A percentile compares a stretch with the other conserved stretches of the same genome.
Conservation (phyloP, 306 rosid species). For the Castanea crenata region DNA sequence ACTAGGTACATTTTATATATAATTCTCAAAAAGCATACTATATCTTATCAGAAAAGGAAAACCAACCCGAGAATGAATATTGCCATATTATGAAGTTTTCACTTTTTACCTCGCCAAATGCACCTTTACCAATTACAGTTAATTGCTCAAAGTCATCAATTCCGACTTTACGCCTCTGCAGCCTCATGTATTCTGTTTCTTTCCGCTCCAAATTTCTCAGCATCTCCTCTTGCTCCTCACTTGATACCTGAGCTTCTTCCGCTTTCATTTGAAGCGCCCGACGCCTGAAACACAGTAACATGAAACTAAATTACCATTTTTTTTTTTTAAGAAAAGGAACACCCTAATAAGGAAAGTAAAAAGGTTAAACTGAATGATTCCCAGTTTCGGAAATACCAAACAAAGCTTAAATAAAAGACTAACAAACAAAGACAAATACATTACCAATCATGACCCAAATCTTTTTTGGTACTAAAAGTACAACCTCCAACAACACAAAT, state of each 20-base stretch:
- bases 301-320: background rate
- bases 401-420: background rate
- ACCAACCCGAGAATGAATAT: slow-evolving; percentile 1
- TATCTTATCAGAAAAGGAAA: background rate
- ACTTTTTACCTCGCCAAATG: slow-evolving; percentile 82
- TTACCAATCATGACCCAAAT: background rate
- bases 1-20: background rate
- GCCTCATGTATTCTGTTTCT: slow-evolving; percentile 92
- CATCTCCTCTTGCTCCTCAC: slow-evolving; percentile 91
- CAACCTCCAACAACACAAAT: background rate
- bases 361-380: background rate
- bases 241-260: slow-evolving; percentile 77
- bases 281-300: slow-evolving; percentile 53
- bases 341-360: background rate
- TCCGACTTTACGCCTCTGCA: slow-evolving; percentile 91
- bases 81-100: background rate
- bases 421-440: background rate
- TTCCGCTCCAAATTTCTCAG: slow-evolving; percentile 85
- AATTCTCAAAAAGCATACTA: background rate
- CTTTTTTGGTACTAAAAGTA: background rate
- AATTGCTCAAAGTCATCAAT: slow-evolving; percentile 96
- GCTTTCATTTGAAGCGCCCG: slow-evolving; percentile 74
- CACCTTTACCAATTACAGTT: slow-evolving; percentile 92
- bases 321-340: too few species aligned
- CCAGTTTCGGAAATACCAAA: background rate